Conservation (phyloP, 164 flowering plant species). For the Stephania japonica region DNA sequence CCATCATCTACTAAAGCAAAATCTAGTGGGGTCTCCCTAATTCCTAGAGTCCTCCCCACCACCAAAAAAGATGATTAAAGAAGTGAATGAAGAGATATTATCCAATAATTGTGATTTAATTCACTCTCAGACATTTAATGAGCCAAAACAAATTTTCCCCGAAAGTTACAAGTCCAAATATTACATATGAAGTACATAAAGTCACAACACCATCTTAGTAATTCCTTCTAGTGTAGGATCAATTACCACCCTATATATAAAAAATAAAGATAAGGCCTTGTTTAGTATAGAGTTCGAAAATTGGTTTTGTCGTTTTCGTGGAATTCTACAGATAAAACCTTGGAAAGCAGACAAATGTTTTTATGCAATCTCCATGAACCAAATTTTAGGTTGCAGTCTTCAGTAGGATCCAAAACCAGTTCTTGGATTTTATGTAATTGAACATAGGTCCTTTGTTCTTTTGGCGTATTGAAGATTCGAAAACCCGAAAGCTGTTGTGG, state of each 20-base stretch:
- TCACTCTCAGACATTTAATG: not conserved
- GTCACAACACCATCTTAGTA: not conserved
- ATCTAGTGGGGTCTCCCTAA: constrained; percentile 6
- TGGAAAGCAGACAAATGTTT: too few species aligned
- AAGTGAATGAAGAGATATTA: not conserved
- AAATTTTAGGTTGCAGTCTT: too few species aligned
- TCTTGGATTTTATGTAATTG: too few species aligned
- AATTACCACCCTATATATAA: not conserved
- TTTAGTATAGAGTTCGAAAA: too few species aligned
- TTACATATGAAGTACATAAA: not conserved
- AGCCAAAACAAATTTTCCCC: not conserved
- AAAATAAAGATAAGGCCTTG: too few species aligned
- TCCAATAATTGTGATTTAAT: not conserved
- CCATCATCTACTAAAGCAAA: not conserved
- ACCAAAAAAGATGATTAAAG: constrained; percentile 2
- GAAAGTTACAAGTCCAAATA: not conserved
- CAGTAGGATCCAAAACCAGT: too few species aligned
- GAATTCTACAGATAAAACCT: too few species aligned
- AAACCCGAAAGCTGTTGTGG: too few species aligned
- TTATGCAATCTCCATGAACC: too few species aligned
- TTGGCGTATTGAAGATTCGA: too few species aligned
- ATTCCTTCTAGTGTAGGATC: not conserved
- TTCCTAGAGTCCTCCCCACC: not conserved
- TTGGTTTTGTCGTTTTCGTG: too few species aligned
- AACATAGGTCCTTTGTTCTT: too few species aligned